These are phyloP conservation scores for Leishmania gerbilli DNA, from an alignment of 208 protist species.

Conservation along the genomic window DNA sequence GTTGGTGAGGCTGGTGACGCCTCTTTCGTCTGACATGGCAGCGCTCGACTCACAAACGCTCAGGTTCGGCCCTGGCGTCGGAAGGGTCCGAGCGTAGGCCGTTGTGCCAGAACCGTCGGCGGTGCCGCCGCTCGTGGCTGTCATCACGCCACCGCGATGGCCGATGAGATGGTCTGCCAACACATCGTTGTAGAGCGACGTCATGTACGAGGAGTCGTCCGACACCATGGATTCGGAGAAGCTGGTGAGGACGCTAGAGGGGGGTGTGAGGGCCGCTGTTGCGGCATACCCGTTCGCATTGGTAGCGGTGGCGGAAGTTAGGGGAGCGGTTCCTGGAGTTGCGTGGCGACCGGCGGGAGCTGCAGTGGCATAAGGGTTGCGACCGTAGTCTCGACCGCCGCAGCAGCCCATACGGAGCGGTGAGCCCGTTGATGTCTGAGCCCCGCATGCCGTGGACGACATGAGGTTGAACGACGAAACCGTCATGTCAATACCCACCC, in stretches of 20 bases:
- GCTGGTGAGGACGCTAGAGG: conserved; percentile 54
- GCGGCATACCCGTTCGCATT: neutral
- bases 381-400: neutral
- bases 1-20: neutral
- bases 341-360: conserved; percentile 2
- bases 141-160: conserved; percentile 4
- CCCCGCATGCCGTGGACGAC: neutral
- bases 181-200: conserved; percentile 86
- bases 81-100: neutral
- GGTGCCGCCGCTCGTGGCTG: neutral
- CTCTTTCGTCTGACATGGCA: conserved; percentile 2
- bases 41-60: neutral
- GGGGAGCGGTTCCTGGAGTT: neutral
- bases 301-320: neutral
- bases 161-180: conserved; percentile 73
- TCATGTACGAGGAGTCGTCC: conserved; percentile 81
- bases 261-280: conserved; percentile 15
- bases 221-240: conserved; percentile 82
- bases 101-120: neutral
- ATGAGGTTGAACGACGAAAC: conserved; percentile 79
- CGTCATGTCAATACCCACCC: conserved; percentile 79
- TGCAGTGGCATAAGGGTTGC: neutral
- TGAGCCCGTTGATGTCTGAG: conserved; percentile 10
- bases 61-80: conserved; percentile 5
- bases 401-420: conserved; percentile 4